A percentile compares a stretch with the other conserved stretches of the same genome.
These are phyloP conservation scores for Mortierella hygrophila DNA, from an alignment of 192 early-diverging fungal genomes.

Conservation along the genomic window DNA sequence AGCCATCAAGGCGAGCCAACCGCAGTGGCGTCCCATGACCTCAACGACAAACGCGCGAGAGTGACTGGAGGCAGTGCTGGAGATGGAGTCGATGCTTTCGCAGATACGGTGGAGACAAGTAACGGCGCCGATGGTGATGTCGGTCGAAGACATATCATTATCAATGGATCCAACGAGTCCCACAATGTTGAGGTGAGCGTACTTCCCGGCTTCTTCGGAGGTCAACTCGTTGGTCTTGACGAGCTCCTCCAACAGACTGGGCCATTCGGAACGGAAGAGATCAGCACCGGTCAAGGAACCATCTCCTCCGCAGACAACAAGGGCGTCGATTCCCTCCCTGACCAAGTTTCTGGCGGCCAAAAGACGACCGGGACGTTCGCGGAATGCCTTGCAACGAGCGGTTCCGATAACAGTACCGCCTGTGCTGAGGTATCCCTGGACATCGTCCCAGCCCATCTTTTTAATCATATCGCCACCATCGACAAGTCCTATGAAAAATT, in stretches of 20 bases:
- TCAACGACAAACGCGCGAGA: conserved; percentile 98
- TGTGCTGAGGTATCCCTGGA: conserved; percentile 85
- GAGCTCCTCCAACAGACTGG: conserved; percentile 83
- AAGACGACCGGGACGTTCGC: conserved; percentile 87
- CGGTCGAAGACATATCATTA: conserved; percentile 91
- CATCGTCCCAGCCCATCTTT: conserved; percentile 90
- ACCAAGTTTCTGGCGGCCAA: conserved; percentile 87
- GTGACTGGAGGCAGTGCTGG: conserved; percentile 93
- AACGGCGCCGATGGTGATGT: conserved; percentile 97
- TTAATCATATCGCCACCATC: conserved; percentile 91
- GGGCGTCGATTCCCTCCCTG: conserved; percentile 91
- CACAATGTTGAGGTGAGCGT: conserved; percentile 89
- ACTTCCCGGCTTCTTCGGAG: conserved; percentile 67
- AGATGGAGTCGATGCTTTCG: conserved; percentile 93
- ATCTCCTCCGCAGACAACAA: conserved; percentile 97
- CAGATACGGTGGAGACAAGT: conserved; percentile 96
- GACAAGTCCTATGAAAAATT: conserved; percentile 77
- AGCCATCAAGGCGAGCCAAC: conserved; percentile 93
- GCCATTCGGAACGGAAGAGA: conserved; percentile 92
- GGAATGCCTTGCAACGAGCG: conserved; percentile 90
- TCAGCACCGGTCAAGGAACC: conserved; percentile 98
- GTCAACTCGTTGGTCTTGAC: conserved; percentile 66
- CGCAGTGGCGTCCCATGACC: conserved; percentile 99
- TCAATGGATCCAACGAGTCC: conserved; percentile 98
- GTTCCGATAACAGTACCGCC: conserved; percentile 97